Percentiles rank a stretch among this genome's conserved stretches.
phyloP scores from a whole-genome alignment of 2,329 filamentous ascomycete genomes.

The Mycosphaerella sp. region DNA sequence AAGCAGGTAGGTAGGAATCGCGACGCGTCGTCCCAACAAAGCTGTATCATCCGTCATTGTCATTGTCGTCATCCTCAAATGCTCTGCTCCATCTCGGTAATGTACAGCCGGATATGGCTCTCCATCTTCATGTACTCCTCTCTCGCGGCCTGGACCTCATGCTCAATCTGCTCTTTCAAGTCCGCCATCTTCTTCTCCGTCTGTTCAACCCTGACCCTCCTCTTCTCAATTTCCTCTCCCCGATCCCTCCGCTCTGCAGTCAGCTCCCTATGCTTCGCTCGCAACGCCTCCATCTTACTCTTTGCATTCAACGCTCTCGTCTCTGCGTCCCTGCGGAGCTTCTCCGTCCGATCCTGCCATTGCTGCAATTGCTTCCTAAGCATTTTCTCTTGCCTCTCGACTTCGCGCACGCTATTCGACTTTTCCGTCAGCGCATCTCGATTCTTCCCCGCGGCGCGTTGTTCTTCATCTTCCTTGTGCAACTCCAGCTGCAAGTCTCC shows the following conservation, averaged over 20 bases:
- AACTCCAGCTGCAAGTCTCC: slow-evolving; percentile 83
- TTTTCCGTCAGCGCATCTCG: slow-evolving; percentile 81
- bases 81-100: slow-evolving; percentile 96
- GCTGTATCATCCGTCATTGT: not conserved
- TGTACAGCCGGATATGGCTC: slow-evolving; percentile 93
- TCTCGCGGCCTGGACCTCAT: slow-evolving; percentile 80
- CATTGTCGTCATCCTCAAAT: slow-evolving; percentile 38
- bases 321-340: slow-evolving; percentile 70
- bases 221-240: slow-evolving; percentile 83
- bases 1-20: no score
- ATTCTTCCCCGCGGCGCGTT: slow-evolving; percentile 70
- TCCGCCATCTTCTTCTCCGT: slow-evolving; percentile 99
- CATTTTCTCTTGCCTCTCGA: slow-evolving; percentile 79
- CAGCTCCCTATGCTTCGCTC: slow-evolving; percentile 69
- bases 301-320: slow-evolving; percentile 76
- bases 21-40: not conserved
- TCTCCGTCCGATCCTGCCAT: slow-evolving; percentile 80
- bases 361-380: slow-evolving; percentile 77
- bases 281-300: slow-evolving; percentile 82
- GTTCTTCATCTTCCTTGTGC: slow-evolving; percentile 84
- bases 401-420: slow-evolving; percentile 82
- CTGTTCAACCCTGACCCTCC: slow-evolving; percentile 91
- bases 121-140: slow-evolving; percentile 98
- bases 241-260: slow-evolving; percentile 82
- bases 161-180: slow-evolving; percentile 94